Percentiles rank a stretch among this genome's conserved stretches.
Conservation (phyloP, 1,139 yeast species). For the Hansenula sp. region DNA sequence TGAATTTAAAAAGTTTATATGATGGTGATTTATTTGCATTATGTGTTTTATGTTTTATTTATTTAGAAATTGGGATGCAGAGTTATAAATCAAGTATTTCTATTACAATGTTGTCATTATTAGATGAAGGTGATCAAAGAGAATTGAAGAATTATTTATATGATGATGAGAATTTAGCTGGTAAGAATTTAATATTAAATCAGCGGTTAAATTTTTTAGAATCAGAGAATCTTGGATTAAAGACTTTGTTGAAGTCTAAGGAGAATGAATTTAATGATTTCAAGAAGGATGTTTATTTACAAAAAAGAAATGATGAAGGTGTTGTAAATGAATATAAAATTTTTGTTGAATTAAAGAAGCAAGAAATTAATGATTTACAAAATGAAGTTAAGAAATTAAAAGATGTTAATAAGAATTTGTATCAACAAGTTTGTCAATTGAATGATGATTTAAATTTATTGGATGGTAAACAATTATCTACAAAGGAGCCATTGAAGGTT, state of each 20-base stretch:
- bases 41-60: constrained; percentile 11
- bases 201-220: constrained; percentile 10
- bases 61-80: constrained; percentile 14
- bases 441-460: constrained; percentile 6
- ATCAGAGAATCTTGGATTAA: constrained; percentile 10
- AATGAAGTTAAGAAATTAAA: not conserved
- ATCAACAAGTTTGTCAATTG: constrained; percentile 4
- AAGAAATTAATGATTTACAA: constrained; percentile 1
- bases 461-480: no score
- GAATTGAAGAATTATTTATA: constrained; percentile 11
- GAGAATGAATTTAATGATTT: not conserved
- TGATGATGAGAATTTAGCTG: constrained; percentile 13
- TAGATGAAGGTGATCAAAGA: constrained; percentile 12
- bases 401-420: constrained; percentile 2
- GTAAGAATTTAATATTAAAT: constrained; percentile 11
- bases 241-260: constrained; percentile 1
- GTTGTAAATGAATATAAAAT: not conserved
- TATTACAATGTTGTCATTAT: constrained; percentile 11
- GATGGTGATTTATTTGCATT: constrained; percentile 9
- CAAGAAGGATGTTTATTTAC: not conserved
- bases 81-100: constrained; percentile 15
- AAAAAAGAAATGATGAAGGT: not conserved
- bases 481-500: no score
- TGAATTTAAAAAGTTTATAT: constrained; percentile 7
- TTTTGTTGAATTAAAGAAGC: not conserved